phyloP scores from a whole-genome alignment of 2,329 filamentous ascomycete genomes.

The Diaporthe batatas region DNA sequence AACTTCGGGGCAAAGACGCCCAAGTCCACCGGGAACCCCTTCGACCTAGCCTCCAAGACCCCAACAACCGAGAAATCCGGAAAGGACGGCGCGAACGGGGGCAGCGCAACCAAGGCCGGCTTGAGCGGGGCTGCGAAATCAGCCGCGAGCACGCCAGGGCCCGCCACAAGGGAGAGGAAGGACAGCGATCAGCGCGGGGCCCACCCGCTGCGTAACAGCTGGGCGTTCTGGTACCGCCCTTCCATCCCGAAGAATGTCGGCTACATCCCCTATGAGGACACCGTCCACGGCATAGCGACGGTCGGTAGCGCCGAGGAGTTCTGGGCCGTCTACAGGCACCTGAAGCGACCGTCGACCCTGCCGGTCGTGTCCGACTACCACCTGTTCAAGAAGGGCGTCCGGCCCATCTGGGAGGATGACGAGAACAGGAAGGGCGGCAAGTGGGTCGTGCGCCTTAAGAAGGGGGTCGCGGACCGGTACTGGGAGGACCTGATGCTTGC shows the following conservation, averaged over 20 bases:
- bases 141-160: conserved; percentile 55
- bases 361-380: conserved; percentile 98
- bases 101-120: conserved; percentile 57
- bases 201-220: conserved; percentile 83
- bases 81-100: conserved; percentile 57
- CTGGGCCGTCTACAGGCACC: conserved; percentile 87
- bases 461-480: conserved; percentile 95
- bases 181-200: conserved; percentile 45
- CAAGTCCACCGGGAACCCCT: conserved; percentile 84
- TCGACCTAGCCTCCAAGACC: conserved; percentile 79
- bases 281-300: conserved; percentile 85
- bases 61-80: conserved; percentile 74
- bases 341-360: conserved; percentile 88
- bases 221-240: conserved; percentile 98
- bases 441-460: conserved; percentile 97
- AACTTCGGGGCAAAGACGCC: conserved; percentile 94
- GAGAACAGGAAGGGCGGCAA: conserved; percentile 97
- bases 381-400: conserved; percentile 95
- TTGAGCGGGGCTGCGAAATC: conserved; percentile 59
- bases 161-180: conserved; percentile 47
- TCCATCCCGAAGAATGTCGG: conserved; percentile 95
- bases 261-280: conserved; percentile 94
- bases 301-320: conserved; percentile 91
- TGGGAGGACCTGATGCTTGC: conserved; percentile 96
- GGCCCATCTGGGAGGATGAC: conserved; percentile 98